Conservation (phyloP, 805 yeast species). For the Torulaspora quercuum region DNA sequence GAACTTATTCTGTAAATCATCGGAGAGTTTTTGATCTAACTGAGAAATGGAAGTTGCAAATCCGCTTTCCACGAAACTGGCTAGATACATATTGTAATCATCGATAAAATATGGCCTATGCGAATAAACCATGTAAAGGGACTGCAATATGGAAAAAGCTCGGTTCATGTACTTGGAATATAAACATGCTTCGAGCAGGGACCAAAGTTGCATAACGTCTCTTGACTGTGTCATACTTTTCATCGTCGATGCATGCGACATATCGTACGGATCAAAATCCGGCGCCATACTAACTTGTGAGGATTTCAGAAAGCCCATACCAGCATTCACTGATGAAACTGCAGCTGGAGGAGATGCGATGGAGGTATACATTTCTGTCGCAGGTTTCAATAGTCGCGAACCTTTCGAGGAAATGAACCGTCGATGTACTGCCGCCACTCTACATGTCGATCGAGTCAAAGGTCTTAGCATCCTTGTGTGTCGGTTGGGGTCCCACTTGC, state of each 20-base stretch:
- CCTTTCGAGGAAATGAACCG: constrained; percentile 21
- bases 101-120: constrained; percentile 51
- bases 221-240: constrained; percentile 37
- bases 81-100: constrained; percentile 65
- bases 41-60: constrained; percentile 37
- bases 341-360: constrained; percentile 6
- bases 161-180: constrained; percentile 61
- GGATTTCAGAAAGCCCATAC: constrained; percentile 15
- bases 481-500: no score
- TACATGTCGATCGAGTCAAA: constrained; percentile 12
- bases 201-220: constrained; percentile 66
- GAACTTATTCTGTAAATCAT: constrained; percentile 42
- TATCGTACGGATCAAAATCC: constrained; percentile 31
- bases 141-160: constrained; percentile 63
- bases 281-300: constrained; percentile 20
- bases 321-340: constrained; percentile 4
- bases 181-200: constrained; percentile 74
- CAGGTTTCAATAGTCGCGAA: constrained; percentile 15
- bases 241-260: constrained; percentile 23
- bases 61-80: constrained; percentile 14
- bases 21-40: constrained; percentile 38
- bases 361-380: constrained; percentile 8
- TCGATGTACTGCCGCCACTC: constrained; percentile 13
- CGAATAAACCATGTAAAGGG: constrained; percentile 51
- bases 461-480: constrained; percentile 15